Percentiles rank a stretch among this genome's conserved stretches.
Conservation (phyloP, 176 grass and related monocot species). For the Microstegium vimineum region DNA sequence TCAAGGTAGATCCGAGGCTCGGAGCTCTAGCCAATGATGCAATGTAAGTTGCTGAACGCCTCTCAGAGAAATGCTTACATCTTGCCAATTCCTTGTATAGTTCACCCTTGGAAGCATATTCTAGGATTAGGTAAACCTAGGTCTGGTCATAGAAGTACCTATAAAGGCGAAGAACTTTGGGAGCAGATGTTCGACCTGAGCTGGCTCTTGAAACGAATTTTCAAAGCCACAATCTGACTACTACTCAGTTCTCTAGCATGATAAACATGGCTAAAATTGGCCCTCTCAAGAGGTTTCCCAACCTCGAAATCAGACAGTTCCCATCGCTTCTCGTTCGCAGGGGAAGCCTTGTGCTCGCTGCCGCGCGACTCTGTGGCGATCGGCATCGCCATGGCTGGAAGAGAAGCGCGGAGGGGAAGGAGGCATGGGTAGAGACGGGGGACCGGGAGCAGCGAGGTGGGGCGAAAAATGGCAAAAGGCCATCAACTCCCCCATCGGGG, state of each 20-base stretch:
- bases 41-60: slow-evolving; percentile 73
- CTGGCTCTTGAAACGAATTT: slow-evolving; percentile 95
- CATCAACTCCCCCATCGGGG: background rate
- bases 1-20: slow-evolving; percentile 83
- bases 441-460: background rate
- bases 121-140: slow-evolving; percentile 79
- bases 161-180: slow-evolving; percentile 76
- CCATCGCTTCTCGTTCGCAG: slow-evolving; percentile 58
- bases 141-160: slow-evolving; percentile 88
- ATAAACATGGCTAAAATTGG: slow-evolving; percentile 94
- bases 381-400: background rate
- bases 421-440: background rate
- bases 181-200: slow-evolving; percentile 87
- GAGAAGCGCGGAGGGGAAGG: background rate
- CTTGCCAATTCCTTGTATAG: slow-evolving; percentile 94
- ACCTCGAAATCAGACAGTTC: slow-evolving; percentile 72
- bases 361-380: background rate
- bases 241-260: slow-evolving; percentile 62
- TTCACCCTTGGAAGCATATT: slow-evolving; percentile 84
- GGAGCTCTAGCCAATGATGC: slow-evolving; percentile 61
- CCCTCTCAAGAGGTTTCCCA: slow-evolving; percentile 72
- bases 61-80: slow-evolving; percentile 82
- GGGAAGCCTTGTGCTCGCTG: slow-evolving; percentile 26
- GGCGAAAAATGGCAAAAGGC: background rate
- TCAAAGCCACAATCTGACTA: slow-evolving; percentile 79